phyloP scores from a whole-genome alignment of 1,284 basidiomycete species.

The Melampsora larici-populina region DNA sequence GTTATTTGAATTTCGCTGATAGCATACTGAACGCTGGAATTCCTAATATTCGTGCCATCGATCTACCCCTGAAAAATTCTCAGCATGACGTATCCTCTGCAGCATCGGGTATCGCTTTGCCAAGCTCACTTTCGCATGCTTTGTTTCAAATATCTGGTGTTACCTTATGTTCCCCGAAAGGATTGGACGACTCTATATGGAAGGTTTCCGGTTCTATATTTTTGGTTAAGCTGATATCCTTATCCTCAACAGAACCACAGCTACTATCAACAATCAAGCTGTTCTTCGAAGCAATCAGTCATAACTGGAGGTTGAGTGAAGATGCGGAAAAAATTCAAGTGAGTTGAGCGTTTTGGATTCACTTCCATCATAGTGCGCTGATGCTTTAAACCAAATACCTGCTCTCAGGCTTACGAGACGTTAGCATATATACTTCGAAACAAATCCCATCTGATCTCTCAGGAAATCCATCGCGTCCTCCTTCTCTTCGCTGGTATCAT shows the following conservation, averaged over 20 bases:
- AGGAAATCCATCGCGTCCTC: slow-evolving; percentile 48
- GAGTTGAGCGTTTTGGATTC: slow-evolving; percentile 19
- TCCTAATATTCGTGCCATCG: slow-evolving; percentile 35
- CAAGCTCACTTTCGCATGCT: slow-evolving; percentile 59
- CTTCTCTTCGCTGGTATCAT: slow-evolving; percentile 38
- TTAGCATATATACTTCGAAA: slow-evolving; percentile 69
- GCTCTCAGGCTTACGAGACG: slow-evolving; percentile 75
- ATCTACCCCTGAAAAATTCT: slow-evolving; percentile 53
- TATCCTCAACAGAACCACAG: slow-evolving; percentile 72
- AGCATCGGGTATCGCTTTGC: slow-evolving; percentile 51
- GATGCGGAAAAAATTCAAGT: slow-evolving; percentile 64
- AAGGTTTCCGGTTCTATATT: slow-evolving; percentile 77
- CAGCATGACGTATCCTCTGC: slow-evolving; percentile 50
- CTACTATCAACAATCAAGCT: slow-evolving; percentile 69
- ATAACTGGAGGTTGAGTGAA: slow-evolving; percentile 68
- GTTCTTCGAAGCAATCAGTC: slow-evolving; percentile 70
- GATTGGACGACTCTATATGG: slow-evolving; percentile 75
- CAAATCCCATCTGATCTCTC: slow-evolving; percentile 72
- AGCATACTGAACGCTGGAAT: slow-evolving; percentile 45
- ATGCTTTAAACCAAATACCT: slow-evolving; percentile 14
- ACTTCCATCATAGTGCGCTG: background rate
- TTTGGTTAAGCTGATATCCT: slow-evolving; percentile 70
- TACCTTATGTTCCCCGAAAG: slow-evolving; percentile 62
- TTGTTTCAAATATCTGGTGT: slow-evolving; percentile 59
- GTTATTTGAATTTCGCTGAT: background rate